These are phyloP conservation scores for Plectosphaerella plurivora DNA, from an alignment of 2,329 filamentous ascomycete species.

Conservation along the genomic window DNA sequence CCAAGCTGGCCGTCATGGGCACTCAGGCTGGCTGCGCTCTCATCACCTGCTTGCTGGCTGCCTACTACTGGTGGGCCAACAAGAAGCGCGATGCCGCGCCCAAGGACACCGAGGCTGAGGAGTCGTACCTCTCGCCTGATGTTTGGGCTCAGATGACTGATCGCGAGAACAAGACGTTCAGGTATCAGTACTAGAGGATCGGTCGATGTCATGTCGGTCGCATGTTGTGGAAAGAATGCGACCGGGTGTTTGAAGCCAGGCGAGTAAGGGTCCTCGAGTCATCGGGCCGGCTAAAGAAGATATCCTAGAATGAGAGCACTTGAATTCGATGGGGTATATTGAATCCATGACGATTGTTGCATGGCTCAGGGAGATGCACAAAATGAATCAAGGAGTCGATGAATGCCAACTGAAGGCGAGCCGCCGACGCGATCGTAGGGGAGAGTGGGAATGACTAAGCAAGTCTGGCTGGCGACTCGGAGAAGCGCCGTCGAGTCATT, in stretches of 20 bases:
- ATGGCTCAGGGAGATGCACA: too few species aligned
- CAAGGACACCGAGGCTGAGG: constrained; percentile 26
- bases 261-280: too few species aligned
- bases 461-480: too few species aligned
- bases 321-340: not conserved
- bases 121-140: constrained; percentile 33
- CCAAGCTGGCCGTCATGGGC: constrained; percentile 50
- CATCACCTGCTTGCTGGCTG: constrained; percentile 37
- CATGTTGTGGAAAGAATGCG: not conserved
- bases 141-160: constrained; percentile 50
- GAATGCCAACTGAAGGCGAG: too few species aligned
- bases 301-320: too few species aligned
- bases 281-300: too few species aligned
- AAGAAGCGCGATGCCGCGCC: constrained; percentile 23
- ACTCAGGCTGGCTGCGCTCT: constrained; percentile 39
- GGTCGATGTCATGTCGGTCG: not conserved
- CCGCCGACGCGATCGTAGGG: too few species aligned
- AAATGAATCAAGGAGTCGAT: too few species aligned
- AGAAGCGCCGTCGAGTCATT: too few species aligned
- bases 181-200: constrained; percentile 40
- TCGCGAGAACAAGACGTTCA: constrained; percentile 51
- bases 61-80: constrained; percentile 48
- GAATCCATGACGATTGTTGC: too few species aligned
- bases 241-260: not conserved
- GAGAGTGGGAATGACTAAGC: too few species aligned